phyloP scores from a whole-genome alignment of 805 yeast species.

The Metschnikowia arizonensis region DNA sequence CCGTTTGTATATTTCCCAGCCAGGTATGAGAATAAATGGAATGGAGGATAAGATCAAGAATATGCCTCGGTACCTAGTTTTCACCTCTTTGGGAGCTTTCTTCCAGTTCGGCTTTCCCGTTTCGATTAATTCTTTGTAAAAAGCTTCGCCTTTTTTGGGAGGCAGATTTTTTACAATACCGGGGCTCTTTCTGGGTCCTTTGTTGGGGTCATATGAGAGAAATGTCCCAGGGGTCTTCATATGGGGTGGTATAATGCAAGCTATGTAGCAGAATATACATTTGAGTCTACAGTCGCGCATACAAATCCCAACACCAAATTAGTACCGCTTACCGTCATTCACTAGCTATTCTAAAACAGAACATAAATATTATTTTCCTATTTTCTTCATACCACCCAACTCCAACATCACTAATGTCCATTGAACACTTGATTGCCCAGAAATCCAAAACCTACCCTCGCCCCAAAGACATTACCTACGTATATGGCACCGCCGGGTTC shows the following conservation, averaged over 20 bases:
- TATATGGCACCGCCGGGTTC: constrained; percentile 98
- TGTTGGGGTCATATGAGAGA: constrained; percentile 4
- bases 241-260: background rate
- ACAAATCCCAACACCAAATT: background rate
- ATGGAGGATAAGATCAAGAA: constrained; percentile 36
- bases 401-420: constrained; percentile 6
- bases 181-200: constrained; percentile 1
- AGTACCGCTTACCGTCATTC: background rate
- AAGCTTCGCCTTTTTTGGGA: constrained; percentile 26
- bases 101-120: constrained; percentile 44
- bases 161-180: constrained; percentile 1
- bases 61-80: constrained; percentile 34
- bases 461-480: constrained; percentile 39
- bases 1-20: constrained; percentile 33
- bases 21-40: constrained; percentile 33
- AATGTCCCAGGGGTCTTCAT: constrained; percentile 15
- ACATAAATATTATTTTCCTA: background rate
- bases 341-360: background rate
- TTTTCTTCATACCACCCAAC: background rate
- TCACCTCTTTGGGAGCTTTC: constrained; percentile 38
- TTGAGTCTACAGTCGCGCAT: background rate
- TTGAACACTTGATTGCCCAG: constrained; percentile 8
- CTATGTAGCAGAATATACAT: background rate
- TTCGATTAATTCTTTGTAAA: constrained; percentile 33
- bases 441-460: constrained; percentile 34